Base-by-base conservation (phyloP, 2,329 filamentous ascomycete genomes). In the Raffaelea deltoideospora region DNA sequence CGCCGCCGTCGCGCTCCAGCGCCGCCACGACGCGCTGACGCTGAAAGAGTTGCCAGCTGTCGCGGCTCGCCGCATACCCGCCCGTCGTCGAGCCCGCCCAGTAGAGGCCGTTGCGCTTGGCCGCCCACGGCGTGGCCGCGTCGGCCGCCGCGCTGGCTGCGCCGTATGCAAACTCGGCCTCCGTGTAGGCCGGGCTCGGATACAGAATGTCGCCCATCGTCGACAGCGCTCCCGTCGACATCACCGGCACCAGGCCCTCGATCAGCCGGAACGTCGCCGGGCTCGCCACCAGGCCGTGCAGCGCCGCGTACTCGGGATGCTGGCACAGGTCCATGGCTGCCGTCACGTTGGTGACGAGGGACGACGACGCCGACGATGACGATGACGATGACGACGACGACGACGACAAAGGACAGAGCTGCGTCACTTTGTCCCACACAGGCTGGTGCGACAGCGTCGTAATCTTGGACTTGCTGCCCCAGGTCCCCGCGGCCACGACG, bases 21-120 rank as follows among this genome's bases (percentile, higher is more conserved):
- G 67, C 68, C 8, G 73, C 64, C 2, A 84, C 67, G 49, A 86
- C 82, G 2, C 81, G 76, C 49, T 85, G 80, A 4, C 80, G 72
- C 44, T 86, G 79, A 48, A 84, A 85, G 0, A 73, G 69, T 10
- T 63, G 69, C 80, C 80, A 86, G 47, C 75, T 84, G 22, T 65
- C 46, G 52, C 61, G 47, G 45, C 63, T 79, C 75, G 28, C 57
- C 56, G 2, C n/a, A n/a, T n/a, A n/a, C n/a, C 76, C 77, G 3
- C 76, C 76, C 2, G 76, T 78, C 2, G 74, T 76, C 10, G 79
- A 72, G 24, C 76, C 76, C 23, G 76, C 71, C 76, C 77, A 81
- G 35, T 79, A 57, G 27, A 69, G 63, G 3, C 51, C 53, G 43
- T 65, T 55, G 1, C 50, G 37, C 54, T 81, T 82, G n/a, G 73